These are phyloP conservation scores for Aspergillus sclerotioniger DNA, from an alignment of 495 filamentous ascomycete genomes.

Conservation along the genomic window DNA sequence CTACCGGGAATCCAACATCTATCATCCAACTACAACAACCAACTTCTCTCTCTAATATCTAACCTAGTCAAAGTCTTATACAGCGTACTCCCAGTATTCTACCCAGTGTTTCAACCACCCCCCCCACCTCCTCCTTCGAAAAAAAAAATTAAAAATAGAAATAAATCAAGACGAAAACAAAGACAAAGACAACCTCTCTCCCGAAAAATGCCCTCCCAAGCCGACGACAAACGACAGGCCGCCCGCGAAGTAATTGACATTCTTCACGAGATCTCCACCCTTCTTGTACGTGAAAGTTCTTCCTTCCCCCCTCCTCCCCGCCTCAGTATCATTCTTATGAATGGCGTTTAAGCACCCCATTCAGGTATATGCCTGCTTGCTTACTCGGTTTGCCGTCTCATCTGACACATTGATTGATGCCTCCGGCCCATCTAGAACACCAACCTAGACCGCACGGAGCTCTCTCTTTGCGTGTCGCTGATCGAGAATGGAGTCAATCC, in stretches of 20 bases:
- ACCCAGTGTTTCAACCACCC: not conserved
- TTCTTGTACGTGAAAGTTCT: constrained; percentile 60
- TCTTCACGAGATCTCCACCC: constrained; percentile 85
- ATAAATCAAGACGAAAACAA: not conserved
- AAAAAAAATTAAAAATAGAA: too few species aligned
- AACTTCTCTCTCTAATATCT: not conserved
- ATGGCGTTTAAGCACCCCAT: constrained; percentile 1
- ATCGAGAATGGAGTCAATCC: constrained; percentile 98
- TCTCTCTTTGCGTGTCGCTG: constrained; percentile 92
- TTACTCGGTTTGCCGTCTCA: too few species aligned
- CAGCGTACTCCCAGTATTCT: not conserved
- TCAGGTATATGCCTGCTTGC: too few species aligned
- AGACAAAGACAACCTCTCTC: not conserved
- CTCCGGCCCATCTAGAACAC: constrained; percentile 65
- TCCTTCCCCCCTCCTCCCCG: not conserved
- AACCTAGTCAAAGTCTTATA: not conserved
- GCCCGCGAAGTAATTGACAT: constrained; percentile 97
- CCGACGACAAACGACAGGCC: constrained; percentile 74
- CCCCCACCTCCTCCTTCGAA: not conserved
- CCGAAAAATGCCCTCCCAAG: constrained; percentile 37
- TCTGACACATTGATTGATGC: not conserved
- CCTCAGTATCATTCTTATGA: constrained; percentile 2
- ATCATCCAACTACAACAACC: not conserved
- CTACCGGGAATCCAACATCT: not conserved
- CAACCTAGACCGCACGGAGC: constrained; percentile 79